A percentile compares a stretch with the other conserved stretches of the same genome.
Conservation (phyloP, 371 early-diverging fungal species). For the Syncephalastrum contaminatum region DNA sequence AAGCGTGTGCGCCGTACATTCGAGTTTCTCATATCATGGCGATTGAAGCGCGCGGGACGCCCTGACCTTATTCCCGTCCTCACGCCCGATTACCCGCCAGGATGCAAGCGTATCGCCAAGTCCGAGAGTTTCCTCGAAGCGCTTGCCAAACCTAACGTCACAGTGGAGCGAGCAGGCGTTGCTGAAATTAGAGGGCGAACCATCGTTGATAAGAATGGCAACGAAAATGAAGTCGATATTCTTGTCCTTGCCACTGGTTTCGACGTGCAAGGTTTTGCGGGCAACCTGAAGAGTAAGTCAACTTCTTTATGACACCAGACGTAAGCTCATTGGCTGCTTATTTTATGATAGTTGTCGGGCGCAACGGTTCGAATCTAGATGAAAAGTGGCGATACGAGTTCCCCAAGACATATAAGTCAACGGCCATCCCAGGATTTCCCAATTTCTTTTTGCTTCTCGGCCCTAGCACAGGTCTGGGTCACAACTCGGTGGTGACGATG, state of each 20-base stretch:
- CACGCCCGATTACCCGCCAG: slow-evolving; percentile 14
- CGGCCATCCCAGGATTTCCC: slow-evolving; percentile 20
- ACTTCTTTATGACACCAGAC: too few species aligned
- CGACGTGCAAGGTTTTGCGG: slow-evolving; percentile 36
- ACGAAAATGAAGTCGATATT: background rate
- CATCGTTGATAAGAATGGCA: slow-evolving; percentile 12
- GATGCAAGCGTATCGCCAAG: slow-evolving; percentile 45
- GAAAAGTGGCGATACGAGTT: slow-evolving; percentile 17
- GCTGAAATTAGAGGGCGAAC: slow-evolving; percentile 36
- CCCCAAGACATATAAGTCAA: slow-evolving; percentile 26
- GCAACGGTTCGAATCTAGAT: slow-evolving; percentile 3
- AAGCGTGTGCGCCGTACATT: background rate
- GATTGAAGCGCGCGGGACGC: slow-evolving; percentile 18
- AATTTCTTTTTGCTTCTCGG: slow-evolving; percentile 36
- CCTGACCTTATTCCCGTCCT: slow-evolving; percentile 21
- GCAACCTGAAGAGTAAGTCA: slow-evolving; percentile 26
- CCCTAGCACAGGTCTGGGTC: slow-evolving; percentile 31
- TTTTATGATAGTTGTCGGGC: slow-evolving; percentile 8
- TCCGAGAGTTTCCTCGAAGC: slow-evolving; percentile 52
- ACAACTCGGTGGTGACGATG: slow-evolving; percentile 31
- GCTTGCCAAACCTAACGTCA: slow-evolving; percentile 42
- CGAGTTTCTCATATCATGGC: slow-evolving; percentile 5
- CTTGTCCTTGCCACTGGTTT: slow-evolving; percentile 60
- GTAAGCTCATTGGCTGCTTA: background rate
- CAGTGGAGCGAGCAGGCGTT: slow-evolving; percentile 42